A percentile compares a stretch with the other conserved stretches of the same genome.
Evolutionary conservation across 768 basidiomycete genomes (phyloP).

Genomic region (Suillus americanus): DNA sequence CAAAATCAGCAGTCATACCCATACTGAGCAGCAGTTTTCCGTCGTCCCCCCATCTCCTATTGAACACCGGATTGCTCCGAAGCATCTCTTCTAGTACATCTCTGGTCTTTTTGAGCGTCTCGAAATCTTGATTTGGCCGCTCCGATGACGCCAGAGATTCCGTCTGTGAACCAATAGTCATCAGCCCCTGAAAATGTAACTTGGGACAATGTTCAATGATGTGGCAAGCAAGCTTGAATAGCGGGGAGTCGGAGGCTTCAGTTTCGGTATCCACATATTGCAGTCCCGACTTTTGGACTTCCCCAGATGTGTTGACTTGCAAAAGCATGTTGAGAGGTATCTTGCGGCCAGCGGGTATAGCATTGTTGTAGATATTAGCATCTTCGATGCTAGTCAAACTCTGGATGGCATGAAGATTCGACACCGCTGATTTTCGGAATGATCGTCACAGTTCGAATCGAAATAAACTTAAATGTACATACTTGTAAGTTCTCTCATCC

Average conservation of each 20-base stretch:
- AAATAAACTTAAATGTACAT: slow-evolving; percentile 17
- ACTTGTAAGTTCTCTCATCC: slow-evolving; percentile 83
- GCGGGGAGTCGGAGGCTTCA: slow-evolving; percentile 42
- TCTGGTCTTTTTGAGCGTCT: slow-evolving; percentile 60
- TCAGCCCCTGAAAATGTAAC: slow-evolving; percentile 80
- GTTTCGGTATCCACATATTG: slow-evolving; percentile 47
- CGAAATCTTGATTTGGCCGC: slow-evolving; percentile 73
- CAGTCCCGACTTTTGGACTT: slow-evolving; percentile 87
- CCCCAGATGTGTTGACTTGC: slow-evolving; percentile 96
- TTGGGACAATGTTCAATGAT: slow-evolving; percentile 72
- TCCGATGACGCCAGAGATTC: slow-evolving; percentile 52
- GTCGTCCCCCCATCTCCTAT: slow-evolving; percentile 45
- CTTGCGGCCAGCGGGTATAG: slow-evolving; percentile 55
- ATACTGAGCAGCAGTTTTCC: slow-evolving; percentile 72
- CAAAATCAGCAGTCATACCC: slow-evolving; percentile 98
- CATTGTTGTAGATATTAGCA: slow-evolving; percentile 77
- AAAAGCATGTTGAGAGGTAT: slow-evolving; percentile 77
- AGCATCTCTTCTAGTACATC: slow-evolving; percentile 54
- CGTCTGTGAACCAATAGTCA: slow-evolving; percentile 92
- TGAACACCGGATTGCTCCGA: slow-evolving; percentile 21
- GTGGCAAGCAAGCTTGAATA: slow-evolving; percentile 65
- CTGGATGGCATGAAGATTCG: slow-evolving; percentile 86
- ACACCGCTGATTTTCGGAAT: slow-evolving; percentile 56
- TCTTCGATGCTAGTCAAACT: slow-evolving; percentile 81
- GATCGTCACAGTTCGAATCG: slow-evolving; percentile 7